Evolutionary conservation across 257 asterid species (phyloP), one percentile per base, ranked within the genome.

Genomic region (Mentha longifolia): DNA sequence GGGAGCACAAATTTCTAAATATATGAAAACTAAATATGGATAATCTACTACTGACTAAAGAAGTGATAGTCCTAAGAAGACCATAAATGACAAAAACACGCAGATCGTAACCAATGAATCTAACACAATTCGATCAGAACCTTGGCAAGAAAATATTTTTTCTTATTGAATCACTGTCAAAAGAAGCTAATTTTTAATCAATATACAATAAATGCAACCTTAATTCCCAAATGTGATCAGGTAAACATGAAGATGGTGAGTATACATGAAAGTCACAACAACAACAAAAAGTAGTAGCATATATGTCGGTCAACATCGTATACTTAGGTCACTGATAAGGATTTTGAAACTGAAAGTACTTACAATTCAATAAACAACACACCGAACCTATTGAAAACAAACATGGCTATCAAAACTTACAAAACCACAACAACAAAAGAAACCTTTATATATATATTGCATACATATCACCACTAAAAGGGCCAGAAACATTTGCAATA

Each of bases 401-500:
- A 9, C 55, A 60, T 59, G 16, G 17, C 68, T 6, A 30, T 25
- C 33, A 19, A 57, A 59, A 28, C 3, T 10, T 30, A 16, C 17
- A 16, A 50, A 33, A 64, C 22, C 22, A 33, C 13, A 42, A 14
- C 11, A 68, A 20, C 47, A 9, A 54, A 41, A 28, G 4, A n/a
- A 49, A 49, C 49, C 6, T 6, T 10, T n/a, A 30, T 28, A 28
- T 28, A 28, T 28, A 17, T 5, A 1, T 14, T 7, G 3, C 3
- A 28, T 28, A 28, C 2, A 3, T 28, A 8, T 3, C 1, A 14
- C n/a, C 16, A 6, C 5, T 50, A 9, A 30, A 47, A 25, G 60
- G 45, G 28, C 71, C 49, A 66, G 30, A 10, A 16, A 51, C 19
- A n/a, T 19, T 71, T 49, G 54, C 76, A 69, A 42, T 41, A 28